phyloP scores from a whole-genome alignment of 2,329 filamentous ascomycete genomes.

The Coniochaeta sp. region DNA sequence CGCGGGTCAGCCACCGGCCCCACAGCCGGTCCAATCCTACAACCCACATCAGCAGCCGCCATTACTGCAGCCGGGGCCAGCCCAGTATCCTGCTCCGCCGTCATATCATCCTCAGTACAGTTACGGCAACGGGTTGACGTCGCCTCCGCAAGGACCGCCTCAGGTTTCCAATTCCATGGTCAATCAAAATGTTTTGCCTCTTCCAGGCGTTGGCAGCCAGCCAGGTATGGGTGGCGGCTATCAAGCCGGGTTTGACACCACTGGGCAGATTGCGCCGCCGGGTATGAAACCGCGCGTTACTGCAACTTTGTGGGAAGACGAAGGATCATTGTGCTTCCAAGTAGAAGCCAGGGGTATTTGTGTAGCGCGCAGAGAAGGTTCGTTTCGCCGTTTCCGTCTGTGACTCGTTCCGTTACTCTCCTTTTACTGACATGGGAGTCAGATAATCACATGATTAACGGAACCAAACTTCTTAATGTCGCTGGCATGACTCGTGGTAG shows the following conservation, averaged over 20 bases:
- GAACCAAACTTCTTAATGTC: conserved; percentile 93
- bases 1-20: conserved; percentile 64
- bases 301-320: conserved; percentile 95
- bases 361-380: conserved; percentile 88
- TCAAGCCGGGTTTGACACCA: conserved; percentile 59
- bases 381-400: conserved; percentile 13
- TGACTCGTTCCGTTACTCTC: background rate
- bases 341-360: conserved; percentile 95
- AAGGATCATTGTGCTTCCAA: conserved; percentile 95
- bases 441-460: conserved; percentile 99
- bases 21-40: conserved; percentile 75
- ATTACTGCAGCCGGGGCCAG: conserved; percentile 63
- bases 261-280: conserved; percentile 85
- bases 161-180: conserved; percentile 65
- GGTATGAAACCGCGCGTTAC: conserved; percentile 96
- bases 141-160: conserved; percentile 64
- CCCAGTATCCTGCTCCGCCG: conserved; percentile 54
- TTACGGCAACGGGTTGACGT: conserved; percentile 70
- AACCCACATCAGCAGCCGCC: conserved; percentile 66
- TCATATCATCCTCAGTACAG: conserved; percentile 64
- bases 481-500: conserved; percentile 96
- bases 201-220: conserved; percentile 52
- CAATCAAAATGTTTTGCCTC: conserved; percentile 57
- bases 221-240: conserved; percentile 47
- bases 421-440: background rate